Conservation (phyloP, 2,329 filamentous ascomycete genomes). For the Fusarium sp. region DNA sequence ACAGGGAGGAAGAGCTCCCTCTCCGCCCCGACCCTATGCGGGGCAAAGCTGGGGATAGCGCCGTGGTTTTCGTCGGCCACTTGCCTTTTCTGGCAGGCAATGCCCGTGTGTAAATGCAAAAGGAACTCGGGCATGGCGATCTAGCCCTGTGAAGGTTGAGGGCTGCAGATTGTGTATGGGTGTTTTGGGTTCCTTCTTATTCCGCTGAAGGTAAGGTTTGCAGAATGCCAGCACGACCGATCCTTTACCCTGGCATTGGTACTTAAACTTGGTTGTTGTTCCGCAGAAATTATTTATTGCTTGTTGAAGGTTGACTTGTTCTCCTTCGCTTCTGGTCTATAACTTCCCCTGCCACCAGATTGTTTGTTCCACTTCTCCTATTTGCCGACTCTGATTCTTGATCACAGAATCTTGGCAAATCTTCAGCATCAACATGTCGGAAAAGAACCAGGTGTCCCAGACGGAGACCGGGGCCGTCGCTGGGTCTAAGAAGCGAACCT, state of each 20-base stretch:
- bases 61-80: constrained; percentile 36
- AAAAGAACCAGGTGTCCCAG: constrained; percentile 52
- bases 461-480: constrained; percentile 48
- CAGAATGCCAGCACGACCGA: constrained; percentile 21
- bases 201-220: constrained; percentile 19
- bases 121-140: constrained; percentile 44
- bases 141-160: constrained; percentile 35
- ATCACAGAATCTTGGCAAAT: not conserved
- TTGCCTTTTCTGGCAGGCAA: constrained; percentile 43
- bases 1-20: constrained; percentile 18
- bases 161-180: constrained; percentile 17
- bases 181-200: constrained; percentile 26
- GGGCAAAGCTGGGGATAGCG: constrained; percentile 47
- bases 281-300: constrained; percentile 15
- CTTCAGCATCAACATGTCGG: constrained; percentile 49
- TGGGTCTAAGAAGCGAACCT: constrained; percentile 52
- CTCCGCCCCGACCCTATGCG: constrained; percentile 34
- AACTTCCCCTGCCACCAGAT: constrained; percentile 3
- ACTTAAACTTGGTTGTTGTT: constrained; percentile 41
- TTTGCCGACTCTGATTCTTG: not conserved
- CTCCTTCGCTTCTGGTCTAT: constrained; percentile 21
- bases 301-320: constrained; percentile 30
- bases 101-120: constrained; percentile 43
- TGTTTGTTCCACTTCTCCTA: not conserved
- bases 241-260: constrained; percentile 18